These are phyloP conservation scores for Avena eriantha DNA, from an alignment of 176 grass and related monocot species.

Conservation along the genomic window DNA sequence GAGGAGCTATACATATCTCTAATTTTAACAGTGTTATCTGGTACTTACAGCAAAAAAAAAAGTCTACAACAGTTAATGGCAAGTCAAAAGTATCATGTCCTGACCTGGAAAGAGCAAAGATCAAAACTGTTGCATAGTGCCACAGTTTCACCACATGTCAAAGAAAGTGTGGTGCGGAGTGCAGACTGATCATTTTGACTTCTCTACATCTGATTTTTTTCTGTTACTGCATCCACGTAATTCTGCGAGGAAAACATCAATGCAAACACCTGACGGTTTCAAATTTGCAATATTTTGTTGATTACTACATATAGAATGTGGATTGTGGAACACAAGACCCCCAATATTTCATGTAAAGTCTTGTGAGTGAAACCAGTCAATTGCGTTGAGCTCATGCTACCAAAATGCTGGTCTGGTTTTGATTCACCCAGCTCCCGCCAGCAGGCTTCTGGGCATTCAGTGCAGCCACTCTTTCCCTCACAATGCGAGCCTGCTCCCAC, in stretches of 20 bases:
- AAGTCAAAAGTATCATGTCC: slow-evolving; percentile 17
- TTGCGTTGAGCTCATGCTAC: slow-evolving; percentile 21
- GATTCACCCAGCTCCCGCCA: slow-evolving; percentile 52
- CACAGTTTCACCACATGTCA: slow-evolving; percentile 22
- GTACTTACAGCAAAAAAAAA: slow-evolving; percentile 6
- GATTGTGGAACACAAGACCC: background rate
- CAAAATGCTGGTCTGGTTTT: slow-evolving; percentile 30
- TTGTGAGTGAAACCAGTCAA: slow-evolving; percentile 7
- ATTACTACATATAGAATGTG: background rate
- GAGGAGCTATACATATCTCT: background rate
- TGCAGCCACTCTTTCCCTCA: slow-evolving; percentile 55
- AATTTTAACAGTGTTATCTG: slow-evolving; percentile 10
- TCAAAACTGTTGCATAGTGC: slow-evolving; percentile 11
- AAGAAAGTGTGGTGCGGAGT: background rate
- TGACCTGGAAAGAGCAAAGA: slow-evolving; percentile 40
- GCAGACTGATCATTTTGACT: slow-evolving; percentile 21
- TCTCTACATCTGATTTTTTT: background rate
- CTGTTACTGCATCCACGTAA: background rate
- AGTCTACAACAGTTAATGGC: background rate
- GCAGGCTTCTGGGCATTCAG: slow-evolving; percentile 53
- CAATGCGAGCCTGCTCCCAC: slow-evolving; percentile 49
- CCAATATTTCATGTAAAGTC: background rate
- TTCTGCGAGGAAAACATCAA: background rate
- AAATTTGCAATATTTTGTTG: background rate
- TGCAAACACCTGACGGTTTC: background rate